Conservation (phyloP, 2,329 filamentous ascomycete genomes). For the Albifimbria verrucaria region DNA sequence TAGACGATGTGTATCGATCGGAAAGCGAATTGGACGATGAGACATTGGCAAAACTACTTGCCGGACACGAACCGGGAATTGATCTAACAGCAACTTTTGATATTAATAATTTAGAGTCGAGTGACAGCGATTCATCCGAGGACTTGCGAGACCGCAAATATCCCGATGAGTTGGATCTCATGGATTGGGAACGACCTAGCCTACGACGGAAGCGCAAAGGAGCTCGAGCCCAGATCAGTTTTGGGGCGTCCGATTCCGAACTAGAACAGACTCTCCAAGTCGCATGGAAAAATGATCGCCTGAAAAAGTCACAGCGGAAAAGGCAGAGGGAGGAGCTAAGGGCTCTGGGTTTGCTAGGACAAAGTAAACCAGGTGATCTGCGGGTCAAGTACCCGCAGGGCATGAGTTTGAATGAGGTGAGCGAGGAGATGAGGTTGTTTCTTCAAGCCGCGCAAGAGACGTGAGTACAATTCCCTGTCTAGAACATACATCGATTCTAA, state of each 20-base stretch:
- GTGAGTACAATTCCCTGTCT: no score
- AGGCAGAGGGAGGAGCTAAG: conserved; percentile 67
- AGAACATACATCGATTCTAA: no score
- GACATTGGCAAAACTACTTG: conserved; percentile 20
- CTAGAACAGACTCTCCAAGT: conserved; percentile 56
- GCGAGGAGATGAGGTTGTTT: conserved; percentile 70
- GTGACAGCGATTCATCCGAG: conserved; percentile 12
- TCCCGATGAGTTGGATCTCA: conserved; percentile 73
- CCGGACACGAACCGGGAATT: conserved; percentile 15
- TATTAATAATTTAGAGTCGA: conserved; percentile 11
- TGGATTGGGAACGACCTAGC: conserved; percentile 75
- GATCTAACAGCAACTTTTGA: conserved; percentile 3
- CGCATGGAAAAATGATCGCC: conserved; percentile 64
- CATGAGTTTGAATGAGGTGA: conserved; percentile 67
- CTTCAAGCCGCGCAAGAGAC: conserved; percentile 59
- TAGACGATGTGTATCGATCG: conserved; percentile 7
- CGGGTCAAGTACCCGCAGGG: conserved; percentile 70
- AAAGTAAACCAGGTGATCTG: conserved; percentile 54
- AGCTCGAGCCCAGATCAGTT: conserved; percentile 47
- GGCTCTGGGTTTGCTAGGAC: conserved; percentile 62
- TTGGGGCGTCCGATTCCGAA: conserved; percentile 63
- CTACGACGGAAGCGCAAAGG: conserved; percentile 64
- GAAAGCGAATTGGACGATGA: conserved; percentile 22
- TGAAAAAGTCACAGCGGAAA: conserved; percentile 69
- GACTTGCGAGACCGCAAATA: conserved; percentile 25